Evolutionary conservation across 2,329 filamentous ascomycete genomes (phyloP), one percentile per base, ranked within the genome.

Genomic region (Chrysoporthe austroafricana): DNA sequence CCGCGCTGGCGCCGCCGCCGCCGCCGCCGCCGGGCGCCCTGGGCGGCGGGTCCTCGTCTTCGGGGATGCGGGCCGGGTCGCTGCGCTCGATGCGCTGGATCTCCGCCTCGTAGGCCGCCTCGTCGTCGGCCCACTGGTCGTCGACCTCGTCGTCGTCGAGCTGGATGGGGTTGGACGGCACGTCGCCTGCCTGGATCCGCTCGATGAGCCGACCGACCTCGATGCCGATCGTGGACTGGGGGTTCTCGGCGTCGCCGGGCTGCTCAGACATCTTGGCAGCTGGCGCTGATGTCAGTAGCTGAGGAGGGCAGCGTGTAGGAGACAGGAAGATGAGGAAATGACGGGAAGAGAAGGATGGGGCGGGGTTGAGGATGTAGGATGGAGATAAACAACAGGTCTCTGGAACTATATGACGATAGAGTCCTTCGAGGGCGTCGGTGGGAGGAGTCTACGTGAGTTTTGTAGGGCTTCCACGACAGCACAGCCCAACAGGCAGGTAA

Each of bases 81-180:
- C 64, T 66, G 50, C 43, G 42, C 46, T 65, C 56, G n/a, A 68
- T 68, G 4, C 34, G 5, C 14, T 14, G 43, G 21, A 63, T 67
- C 2, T 34, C 65, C 4, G 57, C 58, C 39, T 70, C 68, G 48
- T 70, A 70, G 32, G 43, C 57, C 4, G 58, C 66, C 21, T 70
- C 68, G 14, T 70, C 66, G 13, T 36, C 54, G 18, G 62, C 62
- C 68, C 68, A 70, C 9, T 57, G 62, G 21, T 70, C 56, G 32
- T 60, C 50, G 18, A 65, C 52, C 3, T 68, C 54, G 18, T 70
- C 66, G 18, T 64, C 63, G n/a, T 70, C 66, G 6, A 60, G 36
- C 48, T 68, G 54, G 34, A 66, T 66, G 1, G 60, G 59, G 14
- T 69, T 39, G 3, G 66, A 26, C 13, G 56, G 52, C 1, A 59